phyloP scores from a whole-genome alignment of 192 early-diverging fungal genomes.

The Coemansia sp. region DNA sequence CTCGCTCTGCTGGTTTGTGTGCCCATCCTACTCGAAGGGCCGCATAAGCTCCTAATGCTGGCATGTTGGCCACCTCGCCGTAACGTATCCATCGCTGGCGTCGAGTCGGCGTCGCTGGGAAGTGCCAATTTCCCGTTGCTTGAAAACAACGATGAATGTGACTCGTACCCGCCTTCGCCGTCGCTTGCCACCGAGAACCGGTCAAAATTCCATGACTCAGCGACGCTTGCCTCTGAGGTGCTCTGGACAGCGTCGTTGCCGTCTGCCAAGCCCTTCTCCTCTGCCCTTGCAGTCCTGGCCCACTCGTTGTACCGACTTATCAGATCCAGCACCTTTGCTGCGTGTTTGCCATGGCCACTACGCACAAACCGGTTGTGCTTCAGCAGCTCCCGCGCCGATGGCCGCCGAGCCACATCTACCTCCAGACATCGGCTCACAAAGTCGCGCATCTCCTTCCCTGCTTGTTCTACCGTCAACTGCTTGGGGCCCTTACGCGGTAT shows the following conservation, averaged over 20 bases:
- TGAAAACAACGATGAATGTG: slow-evolving; percentile 51
- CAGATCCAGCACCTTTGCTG: slow-evolving; percentile 47
- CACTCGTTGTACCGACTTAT: slow-evolving; percentile 47
- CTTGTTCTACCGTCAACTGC: slow-evolving; percentile 76
- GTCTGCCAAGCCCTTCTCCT: slow-evolving; percentile 32
- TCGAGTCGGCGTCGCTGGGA: slow-evolving; percentile 2
- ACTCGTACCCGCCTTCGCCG: slow-evolving; percentile 43
- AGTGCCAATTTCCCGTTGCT: slow-evolving; percentile 23
- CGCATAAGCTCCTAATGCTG: neutral
- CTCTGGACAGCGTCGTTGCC: slow-evolving; percentile 52
- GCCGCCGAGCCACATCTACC: slow-evolving; percentile 84
- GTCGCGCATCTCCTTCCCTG: slow-evolving; percentile 73
- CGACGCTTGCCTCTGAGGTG: slow-evolving; percentile 47
- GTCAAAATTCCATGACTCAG: slow-evolving; percentile 56
- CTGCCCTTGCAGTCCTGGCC: slow-evolving; percentile 27
- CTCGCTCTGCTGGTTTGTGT: neutral
- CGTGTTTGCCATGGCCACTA: slow-evolving; percentile 47
- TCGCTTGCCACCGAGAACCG: slow-evolving; percentile 50
- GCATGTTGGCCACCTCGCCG: neutral
- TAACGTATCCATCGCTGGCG: neutral
- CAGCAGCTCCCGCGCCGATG: slow-evolving; percentile 82
- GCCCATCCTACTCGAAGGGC: neutral
- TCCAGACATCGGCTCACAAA: slow-evolving; percentile 86
- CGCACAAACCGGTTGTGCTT: slow-evolving; percentile 60
- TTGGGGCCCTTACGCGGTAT: slow-evolving; percentile 84